Evolutionary conservation across 2,329 filamentous ascomycete genomes (phyloP).

Genomic region (Annulohypoxylon truncatum): DNA sequence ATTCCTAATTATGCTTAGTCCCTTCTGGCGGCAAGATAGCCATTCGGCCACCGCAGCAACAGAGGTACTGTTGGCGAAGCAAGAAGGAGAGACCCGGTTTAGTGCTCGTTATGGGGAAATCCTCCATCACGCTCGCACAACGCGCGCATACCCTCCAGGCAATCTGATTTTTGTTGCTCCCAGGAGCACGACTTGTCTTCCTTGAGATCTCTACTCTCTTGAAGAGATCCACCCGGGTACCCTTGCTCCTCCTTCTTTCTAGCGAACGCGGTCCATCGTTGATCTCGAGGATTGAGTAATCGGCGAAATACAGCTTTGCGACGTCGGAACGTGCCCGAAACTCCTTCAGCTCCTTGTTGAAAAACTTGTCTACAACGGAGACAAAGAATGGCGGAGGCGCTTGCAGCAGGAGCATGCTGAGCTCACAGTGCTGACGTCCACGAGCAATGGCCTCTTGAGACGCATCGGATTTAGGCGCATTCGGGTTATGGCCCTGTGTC

Average conservation of each 20-base stretch:
- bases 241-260: slow-evolving; percentile 52
- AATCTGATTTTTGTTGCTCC: slow-evolving; percentile 1
- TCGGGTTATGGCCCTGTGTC: slow-evolving; percentile 52
- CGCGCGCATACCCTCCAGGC: slow-evolving; percentile 65
- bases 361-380: slow-evolving; percentile 72
- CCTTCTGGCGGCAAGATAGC: slow-evolving; percentile 53
- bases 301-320: slow-evolving; percentile 76
- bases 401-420: slow-evolving; percentile 63
- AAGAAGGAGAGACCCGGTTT: slow-evolving; percentile 66
- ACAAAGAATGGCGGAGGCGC: slow-evolving; percentile 61
- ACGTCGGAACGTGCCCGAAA: slow-evolving; percentile 72
- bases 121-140: slow-evolving; percentile 75
- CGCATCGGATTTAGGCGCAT: slow-evolving; percentile 52
- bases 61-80: slow-evolving; percentile 65
- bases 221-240: slow-evolving; percentile 66
- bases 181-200: slow-evolving; percentile 19
- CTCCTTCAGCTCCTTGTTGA: slow-evolving; percentile 67
- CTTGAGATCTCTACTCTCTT: slow-evolving; percentile 68
- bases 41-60: slow-evolving; percentile 67
- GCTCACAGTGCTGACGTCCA: slow-evolving; percentile 62
- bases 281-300: slow-evolving; percentile 76
- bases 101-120: slow-evolving; percentile 56
- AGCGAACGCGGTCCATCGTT: slow-evolving; percentile 66
- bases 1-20: not conserved
- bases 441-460: slow-evolving; percentile 55